Percentiles rank a stretch among this genome's conserved stretches.
These are phyloP conservation scores for Xylariaceae sp. DNA, from an alignment of 2,329 filamentous ascomycete genomes.

Conservation along the genomic window DNA sequence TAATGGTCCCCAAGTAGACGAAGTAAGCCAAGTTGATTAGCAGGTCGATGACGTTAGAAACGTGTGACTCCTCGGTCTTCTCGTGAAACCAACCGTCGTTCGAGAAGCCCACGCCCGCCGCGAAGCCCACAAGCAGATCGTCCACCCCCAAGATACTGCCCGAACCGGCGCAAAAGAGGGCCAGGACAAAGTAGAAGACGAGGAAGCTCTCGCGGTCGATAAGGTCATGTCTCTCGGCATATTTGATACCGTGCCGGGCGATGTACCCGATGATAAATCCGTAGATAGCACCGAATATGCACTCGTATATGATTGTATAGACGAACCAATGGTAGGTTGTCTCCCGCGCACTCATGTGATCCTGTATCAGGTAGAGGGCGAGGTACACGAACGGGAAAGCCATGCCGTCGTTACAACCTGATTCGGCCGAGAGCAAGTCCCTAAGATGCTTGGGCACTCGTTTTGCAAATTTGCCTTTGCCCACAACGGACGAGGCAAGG, in stretches of 20 bases:
- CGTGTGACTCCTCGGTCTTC: conserved; percentile 96
- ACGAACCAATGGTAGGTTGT: conserved; percentile 85
- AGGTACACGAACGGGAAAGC: conserved; percentile 97
- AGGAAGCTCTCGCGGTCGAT: conserved; percentile 97
- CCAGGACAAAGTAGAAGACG: conserved; percentile 96
- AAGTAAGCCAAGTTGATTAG: conserved; percentile 97
- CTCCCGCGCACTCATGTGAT: conserved; percentile 60
- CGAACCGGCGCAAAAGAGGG: conserved; percentile 90
- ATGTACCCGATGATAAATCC: conserved; percentile 85
- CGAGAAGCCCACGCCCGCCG: conserved; percentile 95
- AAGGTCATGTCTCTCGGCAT: conserved; percentile 73
- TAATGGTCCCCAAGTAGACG: conserved; percentile 94
- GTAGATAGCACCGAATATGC: conserved; percentile 83
- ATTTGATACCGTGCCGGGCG: conserved; percentile 85
- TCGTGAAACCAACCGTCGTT: conserved; percentile 99
- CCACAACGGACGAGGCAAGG: conserved; percentile 92
- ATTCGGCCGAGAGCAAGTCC: conserved; percentile 92
- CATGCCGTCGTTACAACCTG: conserved; percentile 99
- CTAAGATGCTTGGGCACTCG: conserved; percentile 94
- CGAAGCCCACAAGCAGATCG: conserved; percentile 89
- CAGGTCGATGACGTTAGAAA: conserved; percentile 98
- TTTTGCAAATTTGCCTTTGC: conserved; percentile 98
- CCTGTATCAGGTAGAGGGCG: conserved; percentile 81
- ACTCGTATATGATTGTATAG: conserved; percentile 89
- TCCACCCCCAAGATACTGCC: conserved; percentile 88